Evolutionary conservation across 2,329 filamentous ascomycete species (phyloP).

Genomic region (Allantophomopsis lycopodina): DNA sequence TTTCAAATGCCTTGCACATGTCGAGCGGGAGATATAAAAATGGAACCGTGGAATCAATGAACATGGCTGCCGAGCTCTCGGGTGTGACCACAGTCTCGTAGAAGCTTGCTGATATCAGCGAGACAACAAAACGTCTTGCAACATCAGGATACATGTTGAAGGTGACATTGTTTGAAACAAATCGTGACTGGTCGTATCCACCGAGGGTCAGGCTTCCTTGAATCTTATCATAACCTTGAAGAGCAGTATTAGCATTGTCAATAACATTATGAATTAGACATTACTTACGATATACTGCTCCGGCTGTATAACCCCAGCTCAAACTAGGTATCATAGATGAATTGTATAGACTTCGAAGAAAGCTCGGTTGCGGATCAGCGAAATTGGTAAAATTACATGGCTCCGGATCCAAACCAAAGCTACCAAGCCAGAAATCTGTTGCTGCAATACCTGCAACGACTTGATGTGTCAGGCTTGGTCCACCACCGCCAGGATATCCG

Average conservation of each 20-base stretch:
- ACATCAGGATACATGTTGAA: conserved; percentile 21
- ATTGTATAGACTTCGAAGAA: conserved; percentile 12
- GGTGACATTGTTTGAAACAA: conserved; percentile 14
- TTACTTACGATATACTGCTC: conserved; percentile 19
- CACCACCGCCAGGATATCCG: conserved; percentile 6
- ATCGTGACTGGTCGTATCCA: conserved; percentile 22
- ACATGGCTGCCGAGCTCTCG: not conserved
- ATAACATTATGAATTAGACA: no score
- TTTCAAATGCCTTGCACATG: conserved; percentile 21
- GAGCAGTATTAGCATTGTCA: no score
- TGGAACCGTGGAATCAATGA: conserved; percentile 24
- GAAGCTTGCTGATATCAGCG: not conserved
- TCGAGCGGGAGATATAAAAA: conserved; percentile 23
- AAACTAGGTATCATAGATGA: conserved; percentile 19
- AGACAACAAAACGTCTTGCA: conserved; percentile 21
- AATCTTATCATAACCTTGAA: no score
- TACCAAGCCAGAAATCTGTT: conserved; percentile 7
- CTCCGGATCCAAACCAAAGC: conserved; percentile 1
- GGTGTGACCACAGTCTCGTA: conserved; percentile 7
- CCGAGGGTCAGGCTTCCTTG: conserved; percentile 18
- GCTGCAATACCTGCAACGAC: not conserved
- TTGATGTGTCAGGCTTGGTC: not conserved
- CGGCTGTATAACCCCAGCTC: conserved; percentile 25
- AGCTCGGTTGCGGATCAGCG: conserved; percentile 2
- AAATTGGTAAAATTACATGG: conserved; percentile 2